A percentile compares a stretch with the other conserved stretches of the same genome.
These are phyloP conservation scores for Shiraia bambusicola DNA, from an alignment of 2,329 filamentous ascomycete species.

Conservation along the genomic window DNA sequence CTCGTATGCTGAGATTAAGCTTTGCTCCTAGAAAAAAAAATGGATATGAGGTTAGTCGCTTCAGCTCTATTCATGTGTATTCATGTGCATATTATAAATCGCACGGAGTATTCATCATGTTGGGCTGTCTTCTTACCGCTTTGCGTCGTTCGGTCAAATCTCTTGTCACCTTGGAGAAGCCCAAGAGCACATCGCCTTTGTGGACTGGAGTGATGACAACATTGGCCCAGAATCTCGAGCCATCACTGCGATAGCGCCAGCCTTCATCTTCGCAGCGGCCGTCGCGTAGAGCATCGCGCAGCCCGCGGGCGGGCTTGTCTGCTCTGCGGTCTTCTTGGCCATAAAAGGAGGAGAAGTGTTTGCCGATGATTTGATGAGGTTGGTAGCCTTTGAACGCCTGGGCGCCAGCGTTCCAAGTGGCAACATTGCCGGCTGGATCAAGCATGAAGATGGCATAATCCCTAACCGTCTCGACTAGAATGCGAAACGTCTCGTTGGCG, in stretches of 20 bases:
- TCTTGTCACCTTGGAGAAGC: conserved; percentile 61
- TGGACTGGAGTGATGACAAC: conserved; percentile 61
- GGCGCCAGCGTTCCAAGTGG: conserved; percentile 61
- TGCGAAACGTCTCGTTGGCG: conserved; percentile 60
- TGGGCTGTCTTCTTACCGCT: conserved; percentile 23
- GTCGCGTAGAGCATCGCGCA: conserved; percentile 56
- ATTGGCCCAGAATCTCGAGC: conserved; percentile 61
- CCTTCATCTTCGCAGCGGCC: conserved; percentile 61
- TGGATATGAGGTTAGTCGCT: no score
- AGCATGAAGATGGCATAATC: conserved; percentile 66
- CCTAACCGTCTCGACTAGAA: conserved; percentile 61
- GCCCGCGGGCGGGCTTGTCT: conserved; percentile 55
- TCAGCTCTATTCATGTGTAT: no score
- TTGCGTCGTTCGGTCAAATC: conserved; percentile 59
- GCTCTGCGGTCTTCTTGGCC: conserved; percentile 52
- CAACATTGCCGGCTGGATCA: conserved; percentile 56
- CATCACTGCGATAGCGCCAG: conserved; percentile 61
- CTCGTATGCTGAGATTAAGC: conserved; percentile 59
- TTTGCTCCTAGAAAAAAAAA: conserved; percentile 44
- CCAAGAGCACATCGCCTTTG: conserved; percentile 55
- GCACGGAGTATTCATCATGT: no score
- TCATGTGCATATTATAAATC: no score
- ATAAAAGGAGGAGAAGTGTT: conserved; percentile 62
- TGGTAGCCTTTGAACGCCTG: conserved; percentile 59
- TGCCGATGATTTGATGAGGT: conserved; percentile 56